Conservation (phyloP, 2,329 filamentous ascomycete species). For the Diaporthe aspalathi region DNA sequence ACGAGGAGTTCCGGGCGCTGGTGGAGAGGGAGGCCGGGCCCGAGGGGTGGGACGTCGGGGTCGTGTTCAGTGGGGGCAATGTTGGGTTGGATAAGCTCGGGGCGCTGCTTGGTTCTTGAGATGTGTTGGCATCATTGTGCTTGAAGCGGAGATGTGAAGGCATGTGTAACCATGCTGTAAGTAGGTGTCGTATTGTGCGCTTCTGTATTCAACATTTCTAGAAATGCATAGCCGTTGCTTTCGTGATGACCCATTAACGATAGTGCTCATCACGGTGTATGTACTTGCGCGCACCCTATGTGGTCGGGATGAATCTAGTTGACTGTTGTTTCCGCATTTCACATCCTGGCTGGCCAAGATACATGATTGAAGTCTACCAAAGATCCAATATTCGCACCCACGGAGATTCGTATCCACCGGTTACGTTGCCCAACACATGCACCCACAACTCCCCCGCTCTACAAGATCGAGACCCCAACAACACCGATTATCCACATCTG, state of each 20-base stretch:
- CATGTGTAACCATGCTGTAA: not conserved
- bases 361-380: too few relatives aligned
- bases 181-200: not conserved
- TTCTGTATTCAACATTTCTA: too few relatives aligned
- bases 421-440: too few relatives aligned
- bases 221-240: not conserved
- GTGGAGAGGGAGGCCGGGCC: conserved; percentile 78
- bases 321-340: not conserved
- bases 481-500: too few relatives aligned
- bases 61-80: conserved; percentile 72
- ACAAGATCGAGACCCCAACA: too few relatives aligned
- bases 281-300: too few relatives aligned
- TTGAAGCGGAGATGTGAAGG: not conserved
- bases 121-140: not conserved
- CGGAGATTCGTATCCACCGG: too few relatives aligned
- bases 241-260: not conserved
- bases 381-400: too few relatives aligned
- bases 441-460: too few relatives aligned
- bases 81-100: conserved; percentile 65
- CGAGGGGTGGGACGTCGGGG: conserved; percentile 77
- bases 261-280: too few relatives aligned
- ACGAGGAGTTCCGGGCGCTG: conserved; percentile 82
- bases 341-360: not conserved
- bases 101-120: conserved; percentile 56
- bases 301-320: not conserved